A percentile compares a stretch with the other conserved stretches of the same genome.
Evolutionary conservation across 768 basidiomycete species (phyloP).

Genomic region (Neoboletus brunneissimus): DNA sequence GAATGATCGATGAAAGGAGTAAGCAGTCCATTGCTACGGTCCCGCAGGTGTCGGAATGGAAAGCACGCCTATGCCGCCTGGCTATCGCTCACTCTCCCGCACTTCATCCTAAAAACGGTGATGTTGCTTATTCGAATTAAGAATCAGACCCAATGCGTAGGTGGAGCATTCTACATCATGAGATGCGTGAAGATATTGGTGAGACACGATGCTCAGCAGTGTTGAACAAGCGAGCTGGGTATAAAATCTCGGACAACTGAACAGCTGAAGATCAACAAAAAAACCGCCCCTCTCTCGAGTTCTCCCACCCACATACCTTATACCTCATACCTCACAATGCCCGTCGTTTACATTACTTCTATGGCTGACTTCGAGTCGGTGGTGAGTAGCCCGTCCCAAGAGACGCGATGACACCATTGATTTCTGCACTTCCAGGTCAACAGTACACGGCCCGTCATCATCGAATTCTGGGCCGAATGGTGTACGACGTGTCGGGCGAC

Average conservation of each 20-base stretch:
- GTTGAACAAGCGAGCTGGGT: constrained; percentile 23
- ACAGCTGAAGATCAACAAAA: constrained; percentile 11
- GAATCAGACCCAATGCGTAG: constrained; percentile 20
- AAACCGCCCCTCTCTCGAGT: constrained; percentile 7
- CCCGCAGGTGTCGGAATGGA: constrained; percentile 29
- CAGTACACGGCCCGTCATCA: constrained; percentile 22
- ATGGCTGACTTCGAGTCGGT: constrained; percentile 25
- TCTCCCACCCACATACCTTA: constrained; percentile 14
- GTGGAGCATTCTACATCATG: constrained; percentile 20
- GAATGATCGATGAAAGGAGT: constrained; percentile 20
- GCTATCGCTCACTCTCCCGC: constrained; percentile 19
- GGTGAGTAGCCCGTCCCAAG: constrained; percentile 12
- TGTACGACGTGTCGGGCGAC: constrained; percentile 23
- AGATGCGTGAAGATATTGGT: constrained; percentile 10
- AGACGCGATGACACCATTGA: constrained; percentile 10
- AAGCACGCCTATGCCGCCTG: constrained; percentile 31
- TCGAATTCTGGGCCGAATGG: constrained; percentile 35
- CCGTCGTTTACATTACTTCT: constrained; percentile 26
- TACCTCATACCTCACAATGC: constrained; percentile 18
- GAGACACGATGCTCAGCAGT: constrained; percentile 14
- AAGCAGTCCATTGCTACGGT: constrained; percentile 21
- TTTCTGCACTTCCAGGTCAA: constrained; percentile 15
- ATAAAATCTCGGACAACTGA: constrained; percentile 24
- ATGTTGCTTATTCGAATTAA: constrained; percentile 20
- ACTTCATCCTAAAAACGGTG: constrained; percentile 14